phyloP scores from a whole-genome alignment of 2,329 filamentous ascomycete genomes.

The Penicillium sp. region DNA sequence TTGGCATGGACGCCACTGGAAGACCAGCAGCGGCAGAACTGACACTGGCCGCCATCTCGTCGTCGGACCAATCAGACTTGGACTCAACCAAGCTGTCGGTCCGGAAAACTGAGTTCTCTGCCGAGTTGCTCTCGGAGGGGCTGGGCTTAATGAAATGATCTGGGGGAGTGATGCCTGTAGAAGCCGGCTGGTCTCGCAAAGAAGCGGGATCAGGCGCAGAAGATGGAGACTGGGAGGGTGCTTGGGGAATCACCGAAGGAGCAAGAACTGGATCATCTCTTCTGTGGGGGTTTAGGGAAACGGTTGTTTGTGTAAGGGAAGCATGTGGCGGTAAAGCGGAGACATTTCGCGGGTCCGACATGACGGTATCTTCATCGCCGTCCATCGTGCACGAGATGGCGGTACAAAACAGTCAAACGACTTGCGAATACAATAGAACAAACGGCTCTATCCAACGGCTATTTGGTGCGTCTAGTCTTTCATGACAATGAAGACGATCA shows the following conservation, averaged over 20 bases:
- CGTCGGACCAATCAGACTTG: slow-evolving; percentile 45
- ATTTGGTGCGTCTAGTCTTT: not conserved
- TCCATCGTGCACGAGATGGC: slow-evolving; percentile 25
- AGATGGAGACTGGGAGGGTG: slow-evolving; percentile 8
- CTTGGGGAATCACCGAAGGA: slow-evolving; percentile 18
- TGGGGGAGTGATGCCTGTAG: slow-evolving; percentile 15
- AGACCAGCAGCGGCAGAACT: slow-evolving; percentile 35
- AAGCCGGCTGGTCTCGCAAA: slow-evolving; percentile 2
- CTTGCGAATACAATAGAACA: not conserved
- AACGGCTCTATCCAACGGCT: not conserved
- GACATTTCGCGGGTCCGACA: slow-evolving; percentile 32
- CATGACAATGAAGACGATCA: not conserved
- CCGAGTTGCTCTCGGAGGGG: slow-evolving; percentile 25
- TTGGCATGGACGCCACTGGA: slow-evolving; percentile 58
- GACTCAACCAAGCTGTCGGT: slow-evolving; percentile 39
- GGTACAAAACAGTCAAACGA: not conserved
- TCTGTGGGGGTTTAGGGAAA: slow-evolving; percentile 20
- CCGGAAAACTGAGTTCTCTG: slow-evolving; percentile 20
- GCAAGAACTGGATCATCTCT: slow-evolving; percentile 22
- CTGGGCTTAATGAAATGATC: slow-evolving; percentile 26
- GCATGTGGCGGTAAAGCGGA: slow-evolving; percentile 16
- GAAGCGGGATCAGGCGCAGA: slow-evolving; percentile 12
- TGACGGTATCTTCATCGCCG: slow-evolving; percentile 42
- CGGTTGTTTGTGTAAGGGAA: slow-evolving; percentile 15
- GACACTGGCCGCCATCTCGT: slow-evolving; percentile 17